These are phyloP conservation scores for Kwoniella dejecticola DNA, from an alignment of 768 basidiomycete species.

Conservation along the genomic window DNA sequence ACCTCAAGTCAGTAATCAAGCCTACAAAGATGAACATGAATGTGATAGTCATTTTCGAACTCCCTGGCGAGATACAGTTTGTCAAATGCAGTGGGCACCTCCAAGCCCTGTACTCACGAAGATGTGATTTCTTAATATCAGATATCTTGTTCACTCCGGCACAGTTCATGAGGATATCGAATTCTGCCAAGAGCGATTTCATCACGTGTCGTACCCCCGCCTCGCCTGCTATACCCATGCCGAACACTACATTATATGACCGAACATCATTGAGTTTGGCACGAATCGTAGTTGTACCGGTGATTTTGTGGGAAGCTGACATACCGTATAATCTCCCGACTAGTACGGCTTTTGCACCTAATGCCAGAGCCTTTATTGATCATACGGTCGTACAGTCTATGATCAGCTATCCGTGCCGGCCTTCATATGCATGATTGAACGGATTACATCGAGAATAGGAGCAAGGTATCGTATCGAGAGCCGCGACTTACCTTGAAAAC, in stretches of 20 bases:
- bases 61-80: no score
- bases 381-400: no score
- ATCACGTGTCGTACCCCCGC: conserved; percentile 75
- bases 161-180: conserved; percentile 19
- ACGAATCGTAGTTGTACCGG: neutral
- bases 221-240: conserved; percentile 69
- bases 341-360: conserved; percentile 80
- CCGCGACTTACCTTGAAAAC: conserved; percentile 64
- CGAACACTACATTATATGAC: conserved; percentile 60
- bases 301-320: neutral
- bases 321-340: conserved; percentile 58
- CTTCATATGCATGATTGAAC: no score
- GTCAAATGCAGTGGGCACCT: no score
- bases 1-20: no score
- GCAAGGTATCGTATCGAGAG: no score
- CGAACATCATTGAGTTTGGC: neutral
- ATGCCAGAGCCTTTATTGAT: conserved; percentile 70
- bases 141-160: conserved; percentile 11
- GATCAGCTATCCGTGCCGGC: no score
- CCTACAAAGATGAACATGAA: no score
- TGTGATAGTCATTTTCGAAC: no score
- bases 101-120: no score
- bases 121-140: conserved; percentile 17
- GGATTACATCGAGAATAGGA: no score
- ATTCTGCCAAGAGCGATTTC: conserved; percentile 39